A percentile compares a stretch with the other conserved stretches of the same genome.
Conservation (phyloP, 768 basidiomycete genomes). For the Lentinula boryana region DNA sequence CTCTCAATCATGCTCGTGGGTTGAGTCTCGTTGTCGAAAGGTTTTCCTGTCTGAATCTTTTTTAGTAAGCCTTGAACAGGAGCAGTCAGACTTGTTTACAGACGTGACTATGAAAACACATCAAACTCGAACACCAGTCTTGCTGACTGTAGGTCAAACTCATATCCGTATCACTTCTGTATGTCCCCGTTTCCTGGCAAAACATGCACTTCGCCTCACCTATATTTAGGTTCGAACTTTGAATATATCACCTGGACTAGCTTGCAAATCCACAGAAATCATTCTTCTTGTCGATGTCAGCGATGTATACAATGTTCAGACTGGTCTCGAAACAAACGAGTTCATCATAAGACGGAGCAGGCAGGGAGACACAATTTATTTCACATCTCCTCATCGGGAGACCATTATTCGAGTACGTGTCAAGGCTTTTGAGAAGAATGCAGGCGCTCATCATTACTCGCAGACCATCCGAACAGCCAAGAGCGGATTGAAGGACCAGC, state of each 20-base stretch:
- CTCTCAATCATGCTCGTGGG: constrained; percentile 51
- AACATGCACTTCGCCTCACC: constrained; percentile 3
- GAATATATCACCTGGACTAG: constrained; percentile 58
- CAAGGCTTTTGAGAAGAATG: not conserved
- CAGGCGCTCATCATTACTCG: not conserved
- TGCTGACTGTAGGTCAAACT: constrained; percentile 57
- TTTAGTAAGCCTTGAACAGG: constrained; percentile 58
- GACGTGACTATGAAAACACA: constrained; percentile 66
- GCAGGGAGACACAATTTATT: constrained; percentile 70
- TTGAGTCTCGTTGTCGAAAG: not conserved
- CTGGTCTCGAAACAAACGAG: constrained; percentile 66
- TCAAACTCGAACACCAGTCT: constrained; percentile 67
- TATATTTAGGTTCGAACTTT: constrained; percentile 56
- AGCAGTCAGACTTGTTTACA: constrained; percentile 43
- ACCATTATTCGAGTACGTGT: constrained; percentile 60
- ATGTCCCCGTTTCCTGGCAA: constrained; percentile 16
- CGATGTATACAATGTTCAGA: constrained; percentile 79
- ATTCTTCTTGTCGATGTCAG: constrained; percentile 76
- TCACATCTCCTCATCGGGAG: constrained; percentile 67
- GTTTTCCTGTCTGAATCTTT: constrained; percentile 1
- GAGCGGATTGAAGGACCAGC: constrained; percentile 54
- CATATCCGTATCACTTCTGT: constrained; percentile 78
- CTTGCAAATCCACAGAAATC: constrained; percentile 78
- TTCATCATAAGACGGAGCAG: constrained; percentile 75
- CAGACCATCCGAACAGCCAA: constrained; percentile 77